phyloP scores from a whole-genome alignment of 495 filamentous ascomycete species.

The Pseudoneurospora amorphoporcata region DNA sequence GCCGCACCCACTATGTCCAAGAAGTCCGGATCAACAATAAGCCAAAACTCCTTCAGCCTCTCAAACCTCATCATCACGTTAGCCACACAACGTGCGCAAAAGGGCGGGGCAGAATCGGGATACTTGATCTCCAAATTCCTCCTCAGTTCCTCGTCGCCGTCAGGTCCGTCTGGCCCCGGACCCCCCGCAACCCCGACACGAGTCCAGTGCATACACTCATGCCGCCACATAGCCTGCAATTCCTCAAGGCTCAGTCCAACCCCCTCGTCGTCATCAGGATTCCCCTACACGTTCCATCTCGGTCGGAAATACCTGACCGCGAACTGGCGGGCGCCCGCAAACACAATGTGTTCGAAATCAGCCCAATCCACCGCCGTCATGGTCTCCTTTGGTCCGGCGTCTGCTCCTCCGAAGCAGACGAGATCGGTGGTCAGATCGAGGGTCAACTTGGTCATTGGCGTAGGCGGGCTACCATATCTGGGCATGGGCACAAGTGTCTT shows the following conservation, averaged over 20 bases:
- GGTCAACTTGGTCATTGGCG: background rate
- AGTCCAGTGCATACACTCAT: background rate
- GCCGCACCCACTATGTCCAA: too few relatives aligned
- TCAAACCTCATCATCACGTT: slow-evolving; percentile 8
- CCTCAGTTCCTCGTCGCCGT: background rate
- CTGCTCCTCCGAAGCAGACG: slow-evolving; percentile 8
- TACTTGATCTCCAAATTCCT: background rate
- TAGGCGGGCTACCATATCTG: slow-evolving; percentile 7
- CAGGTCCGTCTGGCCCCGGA: background rate
- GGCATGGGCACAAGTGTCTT: slow-evolving; percentile 9
- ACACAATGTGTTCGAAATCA: slow-evolving; percentile 12
- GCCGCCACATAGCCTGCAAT: background rate
- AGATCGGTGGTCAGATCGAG: slow-evolving; percentile 12
- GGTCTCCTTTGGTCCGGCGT: background rate
- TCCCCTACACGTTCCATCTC: slow-evolving; percentile 4
- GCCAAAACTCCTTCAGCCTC: slow-evolving; percentile 10
- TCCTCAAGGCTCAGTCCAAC: background rate
- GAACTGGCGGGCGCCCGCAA: slow-evolving; percentile 6
- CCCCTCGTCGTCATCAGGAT: background rate
- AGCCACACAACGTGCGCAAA: slow-evolving; percentile 9
- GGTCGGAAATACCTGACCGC: slow-evolving; percentile 10
- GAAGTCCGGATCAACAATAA: slow-evolving; percentile 7
- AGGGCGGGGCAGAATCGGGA: background rate
- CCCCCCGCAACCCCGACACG: background rate
- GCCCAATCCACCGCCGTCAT: slow-evolving; percentile 3